Percentiles rank a stretch among this genome's conserved stretches.
Evolutionary conservation across 129 eudicot genomes (phyloP).

Genomic region (Centaurea solstitialis): DNA sequence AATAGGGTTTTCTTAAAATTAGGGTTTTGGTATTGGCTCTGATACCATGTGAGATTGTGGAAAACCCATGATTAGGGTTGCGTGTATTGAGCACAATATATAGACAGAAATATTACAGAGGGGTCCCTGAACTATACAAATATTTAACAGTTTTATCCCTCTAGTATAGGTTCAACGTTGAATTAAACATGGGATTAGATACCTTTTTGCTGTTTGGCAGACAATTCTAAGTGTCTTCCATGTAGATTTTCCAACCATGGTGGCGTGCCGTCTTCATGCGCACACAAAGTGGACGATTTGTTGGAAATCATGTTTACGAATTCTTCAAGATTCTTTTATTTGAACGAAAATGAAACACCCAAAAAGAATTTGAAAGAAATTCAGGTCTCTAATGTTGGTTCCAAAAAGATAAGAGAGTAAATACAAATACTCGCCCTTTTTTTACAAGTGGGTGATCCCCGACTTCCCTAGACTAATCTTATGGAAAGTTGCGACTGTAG

Average conservation of each 20-base stretch:
- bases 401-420: not conserved
- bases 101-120: no score
- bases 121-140: no score
- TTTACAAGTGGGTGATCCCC: not conserved
- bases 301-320: not conserved
- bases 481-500: not conserved
- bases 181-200: conserved; percentile 8
- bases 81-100: no score
- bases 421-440: not conserved
- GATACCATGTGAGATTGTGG: no score
- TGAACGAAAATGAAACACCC: not conserved
- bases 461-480: not conserved
- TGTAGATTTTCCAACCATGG: conserved; percentile 30
- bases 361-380: not conserved
- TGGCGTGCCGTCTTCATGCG: not conserved
- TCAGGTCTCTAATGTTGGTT: not conserved
- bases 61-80: no score
- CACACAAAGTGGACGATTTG: conserved; percentile 7
- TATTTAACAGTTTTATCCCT: no score
- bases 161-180: not conserved
- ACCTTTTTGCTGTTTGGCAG: conserved; percentile 31
- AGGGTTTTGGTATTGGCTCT: no score
- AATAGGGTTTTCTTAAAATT: no score
- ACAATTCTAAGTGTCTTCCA: conserved; percentile 33
- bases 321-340: conserved; percentile 6